These are phyloP conservation scores for Bisporella sp. DNA, from an alignment of 2,329 filamentous ascomycete genomes.

Conservation along the genomic window DNA sequence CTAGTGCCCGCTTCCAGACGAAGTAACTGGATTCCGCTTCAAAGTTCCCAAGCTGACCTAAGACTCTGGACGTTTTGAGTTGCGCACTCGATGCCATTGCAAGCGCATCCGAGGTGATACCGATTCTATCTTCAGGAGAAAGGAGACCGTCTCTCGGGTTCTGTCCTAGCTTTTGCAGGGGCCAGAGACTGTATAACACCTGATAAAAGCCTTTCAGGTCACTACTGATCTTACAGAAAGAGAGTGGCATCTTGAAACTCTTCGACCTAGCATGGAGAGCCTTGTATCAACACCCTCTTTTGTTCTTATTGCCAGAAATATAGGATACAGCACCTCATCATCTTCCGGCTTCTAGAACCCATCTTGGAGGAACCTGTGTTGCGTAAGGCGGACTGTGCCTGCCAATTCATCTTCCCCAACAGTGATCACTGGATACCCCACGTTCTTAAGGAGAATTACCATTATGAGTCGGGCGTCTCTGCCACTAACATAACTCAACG, in stretches of 20 bases:
- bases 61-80: constrained; percentile 3
- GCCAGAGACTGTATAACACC: constrained; percentile 56
- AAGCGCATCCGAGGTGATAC: constrained; percentile 62
- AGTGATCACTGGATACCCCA: constrained; percentile 61
- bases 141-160: constrained; percentile 42
- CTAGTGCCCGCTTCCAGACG: constrained; percentile 10
- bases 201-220: constrained; percentile 63
- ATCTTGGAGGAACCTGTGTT: constrained; percentile 55
- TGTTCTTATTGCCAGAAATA: too few relatives aligned
- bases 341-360: constrained; percentile 38
- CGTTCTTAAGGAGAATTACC: constrained; percentile 52
- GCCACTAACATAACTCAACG: constrained; percentile 59
- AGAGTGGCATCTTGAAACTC: background rate
- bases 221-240: constrained; percentile 60
- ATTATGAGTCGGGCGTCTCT: constrained; percentile 63
- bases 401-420: constrained; percentile 45
- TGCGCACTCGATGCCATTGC: constrained; percentile 41
- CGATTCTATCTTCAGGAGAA: constrained; percentile 60
- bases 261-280: too few relatives aligned
- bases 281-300: too few relatives aligned
- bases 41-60: constrained; percentile 9
- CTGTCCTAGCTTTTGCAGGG: constrained; percentile 57
- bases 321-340: constrained; percentile 37
- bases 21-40: constrained; percentile 8
- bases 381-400: constrained; percentile 53